Conservation (phyloP, 306 rosid genomes). For the Amphicarpaea edgeworthii region DNA sequence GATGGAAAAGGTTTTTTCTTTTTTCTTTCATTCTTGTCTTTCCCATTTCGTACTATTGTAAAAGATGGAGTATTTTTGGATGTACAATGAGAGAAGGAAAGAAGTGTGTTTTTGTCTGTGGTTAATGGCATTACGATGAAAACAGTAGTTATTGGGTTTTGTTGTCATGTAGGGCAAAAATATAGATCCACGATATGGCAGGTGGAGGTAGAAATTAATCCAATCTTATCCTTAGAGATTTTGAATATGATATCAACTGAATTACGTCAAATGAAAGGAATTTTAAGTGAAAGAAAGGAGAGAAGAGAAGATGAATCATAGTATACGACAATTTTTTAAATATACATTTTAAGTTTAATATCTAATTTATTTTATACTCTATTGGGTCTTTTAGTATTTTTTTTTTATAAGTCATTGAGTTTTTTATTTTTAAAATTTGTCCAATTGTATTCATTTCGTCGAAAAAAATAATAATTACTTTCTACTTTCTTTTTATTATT, state of each 20-base stretch:
- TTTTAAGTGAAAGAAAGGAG: background rate
- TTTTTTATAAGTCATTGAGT: too few species aligned
- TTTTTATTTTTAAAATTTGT: too few species aligned
- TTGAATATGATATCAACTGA: background rate
- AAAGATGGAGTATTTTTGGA: conserved; percentile 8
- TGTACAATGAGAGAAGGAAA: background rate
- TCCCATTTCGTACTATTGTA: background rate
- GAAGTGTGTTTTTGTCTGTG: background rate
- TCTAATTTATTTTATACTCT: too few species aligned
- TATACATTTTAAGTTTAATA: too few species aligned
- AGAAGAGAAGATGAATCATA: background rate
- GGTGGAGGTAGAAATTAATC: background rate
- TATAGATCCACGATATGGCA: background rate
- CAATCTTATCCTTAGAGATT: background rate
- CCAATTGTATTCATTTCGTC: too few species aligned
- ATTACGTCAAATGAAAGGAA: background rate
- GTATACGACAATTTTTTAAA: too few species aligned
- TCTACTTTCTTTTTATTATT: too few species aligned
- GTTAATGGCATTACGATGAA: background rate
- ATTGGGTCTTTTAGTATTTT: too few species aligned
- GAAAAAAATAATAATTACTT: too few species aligned
- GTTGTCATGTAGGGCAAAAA: background rate
- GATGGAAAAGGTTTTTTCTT: conserved; percentile 38
- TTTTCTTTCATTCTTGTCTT: background rate
- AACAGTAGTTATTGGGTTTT: background rate